phyloP scores from a whole-genome alignment of 2,329 filamentous ascomycete species.

The Neoarthrinium moseri region DNA sequence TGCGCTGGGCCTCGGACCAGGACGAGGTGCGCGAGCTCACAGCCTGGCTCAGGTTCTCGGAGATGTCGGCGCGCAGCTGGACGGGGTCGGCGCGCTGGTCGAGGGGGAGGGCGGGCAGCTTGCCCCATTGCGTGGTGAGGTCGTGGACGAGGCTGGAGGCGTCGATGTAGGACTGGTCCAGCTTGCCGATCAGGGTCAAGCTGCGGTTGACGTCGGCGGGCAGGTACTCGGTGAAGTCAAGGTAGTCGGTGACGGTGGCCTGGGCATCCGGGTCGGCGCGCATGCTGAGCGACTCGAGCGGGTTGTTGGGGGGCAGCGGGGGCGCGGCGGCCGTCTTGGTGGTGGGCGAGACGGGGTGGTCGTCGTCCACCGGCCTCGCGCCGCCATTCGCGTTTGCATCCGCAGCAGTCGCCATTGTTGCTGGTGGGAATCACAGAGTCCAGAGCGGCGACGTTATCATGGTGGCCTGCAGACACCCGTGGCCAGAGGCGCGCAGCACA shows the following conservation, averaged over 20 bases:
- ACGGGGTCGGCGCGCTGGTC: constrained; percentile 47
- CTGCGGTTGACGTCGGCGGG: constrained; percentile 66
- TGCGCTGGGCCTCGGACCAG: constrained; percentile 61
- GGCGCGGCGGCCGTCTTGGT: constrained; percentile 28
- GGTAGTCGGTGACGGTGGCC: constrained; percentile 68
- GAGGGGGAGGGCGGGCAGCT: constrained; percentile 47
- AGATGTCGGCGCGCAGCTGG: constrained; percentile 59
- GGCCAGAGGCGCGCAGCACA: too few species aligned
- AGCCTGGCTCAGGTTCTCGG: constrained; percentile 52
- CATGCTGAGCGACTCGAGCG: constrained; percentile 44
- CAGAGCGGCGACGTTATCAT: neutral
- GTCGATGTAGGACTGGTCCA: constrained; percentile 58
- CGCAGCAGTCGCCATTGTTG: constrained; percentile 9
- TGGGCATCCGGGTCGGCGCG: constrained; percentile 66
- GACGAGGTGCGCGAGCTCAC: constrained; percentile 57
- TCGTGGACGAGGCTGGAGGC: constrained; percentile 55
- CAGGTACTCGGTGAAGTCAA: constrained; percentile 69
- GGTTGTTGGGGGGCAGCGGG: constrained; percentile 32
- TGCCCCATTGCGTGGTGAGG: constrained; percentile 56
- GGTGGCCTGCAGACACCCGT: neutral
- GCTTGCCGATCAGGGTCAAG: constrained; percentile 62
- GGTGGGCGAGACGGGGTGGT: constrained; percentile 28
- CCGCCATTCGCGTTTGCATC: constrained; percentile 4
- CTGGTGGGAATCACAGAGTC: too few species aligned
- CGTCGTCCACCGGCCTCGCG: constrained; percentile 19